Conservation (phyloP, 2,329 filamentous ascomycete genomes). For the Stemphylium beticola region DNA sequence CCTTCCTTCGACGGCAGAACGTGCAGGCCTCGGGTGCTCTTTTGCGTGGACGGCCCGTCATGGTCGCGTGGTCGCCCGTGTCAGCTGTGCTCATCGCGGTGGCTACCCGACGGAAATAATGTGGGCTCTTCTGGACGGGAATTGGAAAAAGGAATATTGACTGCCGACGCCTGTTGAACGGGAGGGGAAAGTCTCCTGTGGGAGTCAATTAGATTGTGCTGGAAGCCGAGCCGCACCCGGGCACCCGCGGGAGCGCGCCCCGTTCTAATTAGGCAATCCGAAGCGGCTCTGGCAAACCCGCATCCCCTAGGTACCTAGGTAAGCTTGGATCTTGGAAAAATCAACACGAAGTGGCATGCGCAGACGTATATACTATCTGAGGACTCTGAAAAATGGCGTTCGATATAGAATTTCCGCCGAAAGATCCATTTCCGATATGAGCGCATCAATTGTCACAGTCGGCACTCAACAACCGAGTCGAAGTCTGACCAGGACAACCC, state of each 20-base stretch:
- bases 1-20: slow-evolving; percentile 51
- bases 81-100: neutral
- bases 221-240: neutral
- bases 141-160: neutral
- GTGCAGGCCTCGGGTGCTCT: slow-evolving; percentile 44
- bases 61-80: slow-evolving; percentile 9
- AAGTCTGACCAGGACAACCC: neutral
- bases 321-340: neutral
- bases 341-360: neutral
- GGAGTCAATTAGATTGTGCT: neutral
- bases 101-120: neutral
- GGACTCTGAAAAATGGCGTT: neutral
- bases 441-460: slow-evolving; percentile 1
- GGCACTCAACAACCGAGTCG: neutral
- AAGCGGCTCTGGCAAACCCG: neutral
- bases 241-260: neutral
- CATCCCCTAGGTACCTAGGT: too few relatives aligned
- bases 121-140: neutral
- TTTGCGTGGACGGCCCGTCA: slow-evolving; percentile 24
- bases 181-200: neutral
- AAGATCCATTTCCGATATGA: slow-evolving; percentile 9
- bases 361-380: slow-evolving; percentile 1
- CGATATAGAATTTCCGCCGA: neutral
- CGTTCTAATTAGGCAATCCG: neutral
- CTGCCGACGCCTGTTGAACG: neutral